A percentile compares a stretch with the other conserved stretches of the same genome.
These are phyloP conservation scores for Physaria fendleri DNA, from an alignment of 345 rosid species.

Conservation along the genomic window DNA sequence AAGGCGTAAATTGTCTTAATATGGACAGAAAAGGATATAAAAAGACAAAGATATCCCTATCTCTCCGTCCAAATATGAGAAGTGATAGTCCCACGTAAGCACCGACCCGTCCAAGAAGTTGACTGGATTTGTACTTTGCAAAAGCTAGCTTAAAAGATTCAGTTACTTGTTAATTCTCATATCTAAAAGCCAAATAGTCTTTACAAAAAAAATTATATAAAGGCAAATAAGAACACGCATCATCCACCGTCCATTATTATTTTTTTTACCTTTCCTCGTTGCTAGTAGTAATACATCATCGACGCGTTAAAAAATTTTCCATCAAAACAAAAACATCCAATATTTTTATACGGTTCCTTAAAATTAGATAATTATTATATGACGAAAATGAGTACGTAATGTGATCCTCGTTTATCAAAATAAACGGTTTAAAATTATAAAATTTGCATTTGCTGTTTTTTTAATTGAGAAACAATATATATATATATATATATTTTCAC, in stretches of 20 bases:
- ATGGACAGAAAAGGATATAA: background rate
- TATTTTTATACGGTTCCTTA: too few relatives aligned
- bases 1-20: conserved; percentile 21
- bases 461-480: too few relatives aligned
- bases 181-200: conserved; percentile 12
- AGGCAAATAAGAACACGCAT: conserved; percentile 18
- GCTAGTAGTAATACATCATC: background rate
- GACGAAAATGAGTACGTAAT: too few relatives aligned
- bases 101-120: conserved; percentile 23
- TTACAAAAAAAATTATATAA: too few relatives aligned
- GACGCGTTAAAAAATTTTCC: conserved; percentile 13
- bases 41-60: conserved; percentile 15
- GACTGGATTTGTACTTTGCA: conserved; percentile 13
- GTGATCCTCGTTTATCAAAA: too few relatives aligned
- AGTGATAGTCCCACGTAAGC: conserved; percentile 17
- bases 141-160: background rate
- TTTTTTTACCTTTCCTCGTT: background rate
- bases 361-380: too few relatives aligned
- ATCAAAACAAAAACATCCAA: background rate
- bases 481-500: too few relatives aligned
- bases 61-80: conserved; percentile 23
- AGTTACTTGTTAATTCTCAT: conserved; percentile 8
- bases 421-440: too few relatives aligned
- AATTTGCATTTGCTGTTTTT: too few relatives aligned
- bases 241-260: conserved; percentile 21